Conservation (phyloP, 192 early-diverging fungal species). For the Pilaira anomala region DNA sequence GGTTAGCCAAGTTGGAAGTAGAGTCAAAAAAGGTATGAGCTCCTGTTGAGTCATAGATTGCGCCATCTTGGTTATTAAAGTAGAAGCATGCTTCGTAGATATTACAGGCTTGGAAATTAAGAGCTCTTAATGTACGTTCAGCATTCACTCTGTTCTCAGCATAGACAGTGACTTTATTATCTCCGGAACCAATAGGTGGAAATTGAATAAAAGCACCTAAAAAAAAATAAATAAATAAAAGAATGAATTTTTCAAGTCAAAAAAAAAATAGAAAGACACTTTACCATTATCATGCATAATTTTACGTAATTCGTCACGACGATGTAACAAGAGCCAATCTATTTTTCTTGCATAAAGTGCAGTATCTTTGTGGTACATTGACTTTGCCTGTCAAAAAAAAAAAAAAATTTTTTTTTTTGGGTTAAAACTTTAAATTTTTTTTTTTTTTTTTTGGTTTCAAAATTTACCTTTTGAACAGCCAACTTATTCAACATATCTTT, state of each 20-base stretch:
- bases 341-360: conserved; percentile 60
- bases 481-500: conserved; percentile 49
- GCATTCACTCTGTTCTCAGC: conserved; percentile 69
- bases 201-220: conserved; percentile 52
- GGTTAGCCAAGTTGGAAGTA: conserved; percentile 34
- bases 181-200: conserved; percentile 56
- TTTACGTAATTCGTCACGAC: conserved; percentile 57
- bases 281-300: conserved; percentile 80
- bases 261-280: conserved; percentile 7
- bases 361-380: conserved; percentile 39
- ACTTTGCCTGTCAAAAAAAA: conserved; percentile 38
- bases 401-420: not conserved
- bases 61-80: conserved; percentile 22
- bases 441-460: conserved; percentile 5
- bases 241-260: not conserved
- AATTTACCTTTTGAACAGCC: conserved; percentile 42
- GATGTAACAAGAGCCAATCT: conserved; percentile 73
- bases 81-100: conserved; percentile 35
- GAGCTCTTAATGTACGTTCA: conserved; percentile 63
- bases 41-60: conserved; percentile 14
- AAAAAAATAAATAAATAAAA: conserved; percentile 7
- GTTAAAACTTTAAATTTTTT: conserved; percentile 17
- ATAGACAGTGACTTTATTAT: conserved; percentile 53
- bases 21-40: conserved; percentile 21
- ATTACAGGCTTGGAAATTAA: conserved; percentile 53